Conservation (phyloP, 192 early-diverging fungal species). For the Cetraspora pellucida region DNA sequence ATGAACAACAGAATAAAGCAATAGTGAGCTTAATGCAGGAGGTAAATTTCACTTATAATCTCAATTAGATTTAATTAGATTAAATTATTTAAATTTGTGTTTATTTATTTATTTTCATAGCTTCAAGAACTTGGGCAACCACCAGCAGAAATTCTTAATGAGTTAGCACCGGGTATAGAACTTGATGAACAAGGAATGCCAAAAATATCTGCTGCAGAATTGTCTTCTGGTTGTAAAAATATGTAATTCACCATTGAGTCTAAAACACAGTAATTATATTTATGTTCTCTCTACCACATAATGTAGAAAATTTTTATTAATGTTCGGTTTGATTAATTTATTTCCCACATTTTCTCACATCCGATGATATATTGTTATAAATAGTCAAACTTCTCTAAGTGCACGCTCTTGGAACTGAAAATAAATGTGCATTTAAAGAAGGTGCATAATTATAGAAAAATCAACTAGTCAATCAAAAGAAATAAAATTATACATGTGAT, state of each 20-base stretch:
- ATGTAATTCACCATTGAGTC: conserved; percentile 35
- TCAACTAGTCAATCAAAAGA: too few species aligned
- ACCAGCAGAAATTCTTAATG: conserved; percentile 85
- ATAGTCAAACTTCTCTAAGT: too few species aligned
- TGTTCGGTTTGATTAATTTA: too few species aligned
- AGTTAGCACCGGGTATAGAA: conserved; percentile 90
- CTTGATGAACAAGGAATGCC: conserved; percentile 75
- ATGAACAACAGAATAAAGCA: conserved; percentile 66
- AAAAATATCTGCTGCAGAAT: conserved; percentile 52
- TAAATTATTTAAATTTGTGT: background rate
- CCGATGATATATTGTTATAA: too few species aligned
- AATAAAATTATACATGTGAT: too few species aligned
- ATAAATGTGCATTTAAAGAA: too few species aligned
- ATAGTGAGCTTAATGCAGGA: conserved; percentile 94
- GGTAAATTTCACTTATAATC: conserved; percentile 43
- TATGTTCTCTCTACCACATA: background rate
- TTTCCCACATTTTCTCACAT: too few species aligned
- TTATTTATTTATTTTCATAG: conserved; percentile 42
- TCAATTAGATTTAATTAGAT: conserved; percentile 5
- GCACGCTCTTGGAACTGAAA: too few species aligned
- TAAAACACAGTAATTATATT: conserved; percentile 1
- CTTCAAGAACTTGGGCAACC: conserved; percentile 98
- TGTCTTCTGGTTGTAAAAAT: conserved; percentile 31
- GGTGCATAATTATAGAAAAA: too few species aligned
- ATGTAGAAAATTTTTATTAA: background rate